Evolutionary conservation across 441 rosid species (phyloP).

Genomic region (California macrophylla): DNA sequence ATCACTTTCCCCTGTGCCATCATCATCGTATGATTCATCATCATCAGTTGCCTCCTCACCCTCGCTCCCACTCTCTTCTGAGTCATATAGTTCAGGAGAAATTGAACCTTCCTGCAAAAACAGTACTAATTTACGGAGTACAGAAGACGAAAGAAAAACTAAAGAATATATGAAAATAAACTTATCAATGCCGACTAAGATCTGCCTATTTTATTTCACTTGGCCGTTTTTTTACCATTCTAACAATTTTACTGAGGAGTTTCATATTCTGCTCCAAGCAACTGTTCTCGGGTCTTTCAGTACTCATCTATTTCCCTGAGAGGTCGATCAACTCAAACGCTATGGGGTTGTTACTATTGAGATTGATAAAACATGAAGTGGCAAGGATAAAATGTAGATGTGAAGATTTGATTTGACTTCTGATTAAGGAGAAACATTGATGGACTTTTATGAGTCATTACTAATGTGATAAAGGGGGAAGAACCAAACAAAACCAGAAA

Average conservation of each 20-base stretch:
- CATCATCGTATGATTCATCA: conserved; percentile 71
- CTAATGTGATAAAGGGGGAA: neutral
- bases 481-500: too few relatives aligned
- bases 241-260: neutral
- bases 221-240: neutral
- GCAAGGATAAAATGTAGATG: neutral
- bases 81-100: conserved; percentile 70
- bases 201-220: neutral
- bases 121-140: conserved; percentile 20
- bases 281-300: neutral
- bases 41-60: conserved; percentile 79
- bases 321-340: neutral
- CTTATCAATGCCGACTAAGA: neutral
- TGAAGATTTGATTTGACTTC: neutral
- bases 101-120: conserved; percentile 62
- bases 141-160: conserved; percentile 15
- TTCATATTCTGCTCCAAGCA: neutral
- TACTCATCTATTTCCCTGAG: neutral
- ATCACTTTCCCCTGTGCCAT: conserved; percentile 25
- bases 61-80: conserved; percentile 73
- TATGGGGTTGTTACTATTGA: neutral
- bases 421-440: neutral
- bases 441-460: neutral
- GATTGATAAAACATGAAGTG: neutral
- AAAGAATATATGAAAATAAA: neutral